phyloP scores from a whole-genome alignment of 805 yeast genomes.

The Yamadazyma phyllophila region DNA sequence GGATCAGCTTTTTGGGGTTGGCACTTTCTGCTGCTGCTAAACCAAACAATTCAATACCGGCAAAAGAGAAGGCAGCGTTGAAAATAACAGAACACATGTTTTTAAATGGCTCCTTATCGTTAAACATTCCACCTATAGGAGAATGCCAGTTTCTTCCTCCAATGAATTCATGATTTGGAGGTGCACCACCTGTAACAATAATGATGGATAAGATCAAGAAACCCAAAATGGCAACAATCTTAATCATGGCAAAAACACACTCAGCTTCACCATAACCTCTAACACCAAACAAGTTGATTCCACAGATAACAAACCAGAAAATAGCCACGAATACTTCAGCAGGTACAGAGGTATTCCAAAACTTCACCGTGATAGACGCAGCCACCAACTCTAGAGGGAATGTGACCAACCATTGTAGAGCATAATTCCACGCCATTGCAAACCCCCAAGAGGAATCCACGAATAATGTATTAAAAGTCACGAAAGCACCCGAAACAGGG shows the following conservation, averaged over 20 bases:
- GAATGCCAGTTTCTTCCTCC: constrained; percentile 59
- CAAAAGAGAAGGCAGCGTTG: constrained; percentile 62
- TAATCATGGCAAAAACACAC: constrained; percentile 51
- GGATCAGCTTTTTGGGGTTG: constrained; percentile 59
- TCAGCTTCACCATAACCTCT: constrained; percentile 71
- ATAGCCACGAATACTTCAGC: constrained; percentile 58
- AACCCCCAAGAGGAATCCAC: constrained; percentile 62
- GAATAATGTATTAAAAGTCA: constrained; percentile 56
- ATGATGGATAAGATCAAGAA: constrained; percentile 56
- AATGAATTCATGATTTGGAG: constrained; percentile 51
- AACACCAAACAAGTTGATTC: constrained; percentile 60
- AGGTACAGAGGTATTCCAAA: constrained; percentile 31
- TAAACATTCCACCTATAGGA: constrained; percentile 53
- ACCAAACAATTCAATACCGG: constrained; percentile 66
- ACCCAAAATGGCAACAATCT: constrained; percentile 57
- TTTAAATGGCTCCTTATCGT: constrained; percentile 45
- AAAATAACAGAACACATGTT: constrained; percentile 60
- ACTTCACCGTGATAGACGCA: constrained; percentile 32
- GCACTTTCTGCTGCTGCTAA: constrained; percentile 66
- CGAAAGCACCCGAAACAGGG: constrained; percentile 65
- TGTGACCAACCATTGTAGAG: constrained; percentile 36
- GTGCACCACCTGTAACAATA: constrained; percentile 59
- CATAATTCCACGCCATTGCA: constrained; percentile 53
- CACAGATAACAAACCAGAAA: constrained; percentile 49
- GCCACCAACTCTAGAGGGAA: constrained; percentile 38